Evolutionary conservation across 2,329 filamentous ascomycete species (phyloP).

Genomic region (Trematosphaeria pertusa): DNA sequence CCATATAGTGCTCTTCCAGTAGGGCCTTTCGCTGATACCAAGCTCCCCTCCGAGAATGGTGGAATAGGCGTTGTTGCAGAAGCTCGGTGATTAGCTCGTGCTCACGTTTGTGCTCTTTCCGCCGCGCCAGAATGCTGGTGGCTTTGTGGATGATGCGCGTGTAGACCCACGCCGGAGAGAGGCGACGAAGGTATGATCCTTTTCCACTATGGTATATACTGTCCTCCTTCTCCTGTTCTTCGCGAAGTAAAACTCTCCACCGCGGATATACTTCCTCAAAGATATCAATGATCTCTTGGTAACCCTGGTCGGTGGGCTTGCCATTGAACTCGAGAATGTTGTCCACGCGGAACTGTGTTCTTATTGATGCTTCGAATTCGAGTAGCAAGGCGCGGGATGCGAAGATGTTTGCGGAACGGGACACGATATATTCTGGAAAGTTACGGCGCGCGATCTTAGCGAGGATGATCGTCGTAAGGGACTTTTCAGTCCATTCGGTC

Average conservation of each 20-base stretch:
- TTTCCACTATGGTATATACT: conserved; percentile 81
- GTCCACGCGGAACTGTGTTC: conserved; percentile 82
- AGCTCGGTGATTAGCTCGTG: conserved; percentile 77
- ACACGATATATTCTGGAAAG: conserved; percentile 91
- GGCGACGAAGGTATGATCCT: conserved; percentile 85
- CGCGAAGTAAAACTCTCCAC: conserved; percentile 76
- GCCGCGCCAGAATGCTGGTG: conserved; percentile 76
- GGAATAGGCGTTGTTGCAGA: conserved; percentile 81
- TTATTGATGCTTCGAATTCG: conserved; percentile 87
- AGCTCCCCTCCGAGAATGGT: conserved; percentile 79
- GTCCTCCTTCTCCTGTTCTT: conserved; percentile 81
- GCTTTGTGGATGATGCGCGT: conserved; percentile 93
- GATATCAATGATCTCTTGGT: conserved; percentile 72
- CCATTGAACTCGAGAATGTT: conserved; percentile 81
- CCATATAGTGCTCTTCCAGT: conserved; percentile 95
- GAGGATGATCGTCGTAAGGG: conserved; percentile 90
- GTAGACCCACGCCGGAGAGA: conserved; percentile 91
- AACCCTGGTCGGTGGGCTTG: conserved; percentile 68
- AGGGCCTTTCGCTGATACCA: conserved; percentile 98
- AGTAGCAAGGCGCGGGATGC: conserved; percentile 74
- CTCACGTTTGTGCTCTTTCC: conserved; percentile 81
- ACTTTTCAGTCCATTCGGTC: conserved; percentile 97
- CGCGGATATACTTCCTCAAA: conserved; percentile 79
- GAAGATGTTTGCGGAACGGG: conserved; percentile 88
- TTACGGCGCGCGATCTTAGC: conserved; percentile 87